Conservation (phyloP, 257 asterid species). For the Przewalskia tangutica region DNA sequence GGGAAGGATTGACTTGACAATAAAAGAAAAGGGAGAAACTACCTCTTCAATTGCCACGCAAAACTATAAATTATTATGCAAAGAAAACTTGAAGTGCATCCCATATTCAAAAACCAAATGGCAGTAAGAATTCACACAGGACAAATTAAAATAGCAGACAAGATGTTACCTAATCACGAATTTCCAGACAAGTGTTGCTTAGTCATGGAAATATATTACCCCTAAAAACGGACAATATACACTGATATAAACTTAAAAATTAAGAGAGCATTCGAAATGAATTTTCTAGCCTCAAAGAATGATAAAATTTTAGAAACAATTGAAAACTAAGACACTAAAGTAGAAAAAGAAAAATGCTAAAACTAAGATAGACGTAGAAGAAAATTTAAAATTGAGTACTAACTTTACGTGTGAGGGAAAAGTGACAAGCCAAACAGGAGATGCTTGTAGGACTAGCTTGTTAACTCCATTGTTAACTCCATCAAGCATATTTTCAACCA, state of each 20-base stretch:
- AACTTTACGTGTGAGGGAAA: slow-evolving; percentile 9
- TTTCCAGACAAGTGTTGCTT: background rate
- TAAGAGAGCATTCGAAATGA: background rate
- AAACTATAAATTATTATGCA: background rate
- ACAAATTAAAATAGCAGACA: background rate
- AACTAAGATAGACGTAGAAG: background rate
- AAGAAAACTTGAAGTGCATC: background rate
- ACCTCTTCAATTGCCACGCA: background rate
- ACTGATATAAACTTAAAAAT: background rate
- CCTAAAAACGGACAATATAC: background rate
- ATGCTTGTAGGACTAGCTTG: slow-evolving; percentile 8
- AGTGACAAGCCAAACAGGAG: slow-evolving; percentile 5
- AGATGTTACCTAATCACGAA: background rate
- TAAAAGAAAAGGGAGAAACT: background rate
- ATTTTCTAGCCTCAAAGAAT: background rate
- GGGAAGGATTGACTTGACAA: background rate
- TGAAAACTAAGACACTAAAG: background rate
- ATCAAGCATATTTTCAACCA: slow-evolving; percentile 5
- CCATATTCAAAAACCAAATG: background rate
- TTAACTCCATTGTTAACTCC: slow-evolving; percentile 10
- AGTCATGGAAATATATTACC: background rate
- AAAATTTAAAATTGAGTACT: background rate
- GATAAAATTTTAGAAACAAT: background rate
- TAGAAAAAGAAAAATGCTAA: background rate
- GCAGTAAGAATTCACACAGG: background rate